Conservation (phyloP, 176 grass and related monocot species). For the Carex myosuroides region DNA sequence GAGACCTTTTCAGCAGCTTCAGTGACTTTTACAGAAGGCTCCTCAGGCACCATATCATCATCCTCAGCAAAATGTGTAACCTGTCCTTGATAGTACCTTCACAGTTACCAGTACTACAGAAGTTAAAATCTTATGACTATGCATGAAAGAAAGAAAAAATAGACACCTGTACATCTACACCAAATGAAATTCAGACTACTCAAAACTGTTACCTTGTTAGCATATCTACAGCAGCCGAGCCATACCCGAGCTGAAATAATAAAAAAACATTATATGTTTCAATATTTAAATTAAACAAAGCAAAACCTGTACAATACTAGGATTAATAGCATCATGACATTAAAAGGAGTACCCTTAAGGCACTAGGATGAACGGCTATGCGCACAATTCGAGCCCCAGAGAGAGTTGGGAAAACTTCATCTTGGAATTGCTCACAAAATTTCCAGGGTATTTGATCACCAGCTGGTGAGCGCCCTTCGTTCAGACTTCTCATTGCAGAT, state of each 20-base stretch:
- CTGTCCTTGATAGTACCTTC: constrained; percentile 74
- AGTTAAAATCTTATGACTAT: constrained; percentile 7
- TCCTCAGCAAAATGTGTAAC: constrained; percentile 46
- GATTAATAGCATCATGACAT: not conserved
- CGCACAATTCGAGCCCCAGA: constrained; percentile 91
- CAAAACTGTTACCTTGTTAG: constrained; percentile 45
- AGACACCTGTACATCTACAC: not conserved
- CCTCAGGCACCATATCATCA: constrained; percentile 46
- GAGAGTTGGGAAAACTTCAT: constrained; percentile 87
- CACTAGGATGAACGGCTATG: constrained; percentile 92
- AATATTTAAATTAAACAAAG: constrained; percentile 6
- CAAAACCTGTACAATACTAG: not conserved
- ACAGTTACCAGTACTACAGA: not conserved
- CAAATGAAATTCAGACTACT: not conserved
- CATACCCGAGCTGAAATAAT: constrained; percentile 67
- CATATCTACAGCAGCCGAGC: constrained; percentile 60
- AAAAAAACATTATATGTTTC: not conserved
- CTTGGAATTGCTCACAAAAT: constrained; percentile 96
- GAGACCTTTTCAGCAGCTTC: constrained; percentile 92
- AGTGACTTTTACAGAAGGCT: constrained; percentile 48
- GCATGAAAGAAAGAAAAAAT: constrained; percentile 7
- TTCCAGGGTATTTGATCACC: constrained; percentile 99
- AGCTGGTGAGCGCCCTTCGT: constrained; percentile 55
- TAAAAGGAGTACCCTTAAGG: constrained; percentile 54
- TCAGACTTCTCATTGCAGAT: constrained; percentile 87